Percentiles rank a stretch among this genome's conserved stretches.
Evolutionary conservation across 768 basidiomycete species (phyloP).

Genomic region (Russula brevipes): DNA sequence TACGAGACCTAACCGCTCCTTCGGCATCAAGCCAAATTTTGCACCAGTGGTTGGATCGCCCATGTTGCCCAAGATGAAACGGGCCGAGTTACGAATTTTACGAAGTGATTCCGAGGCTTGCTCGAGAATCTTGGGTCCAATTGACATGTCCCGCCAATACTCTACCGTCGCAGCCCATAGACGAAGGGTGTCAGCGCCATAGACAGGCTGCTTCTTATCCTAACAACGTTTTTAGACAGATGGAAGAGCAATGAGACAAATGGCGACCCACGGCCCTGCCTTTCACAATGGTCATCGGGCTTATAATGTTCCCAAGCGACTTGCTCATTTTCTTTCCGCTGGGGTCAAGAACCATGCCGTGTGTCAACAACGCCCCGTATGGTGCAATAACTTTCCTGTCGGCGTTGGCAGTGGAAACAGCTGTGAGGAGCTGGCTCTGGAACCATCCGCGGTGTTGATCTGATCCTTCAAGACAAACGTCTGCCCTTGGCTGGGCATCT

Average conservation of each 20-base stretch:
- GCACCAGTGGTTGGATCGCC: conserved; percentile 34
- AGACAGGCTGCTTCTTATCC: conserved; percentile 67
- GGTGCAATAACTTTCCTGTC: conserved; percentile 39
- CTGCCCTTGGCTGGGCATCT: conserved; percentile 45
- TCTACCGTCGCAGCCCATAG: conserved; percentile 92
- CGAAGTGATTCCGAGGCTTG: conserved; percentile 72
- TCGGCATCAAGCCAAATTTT: conserved; percentile 35
- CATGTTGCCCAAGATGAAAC: conserved; percentile 83
- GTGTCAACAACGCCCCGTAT: conserved; percentile 81
- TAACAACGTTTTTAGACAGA: conserved; percentile 29
- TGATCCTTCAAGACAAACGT: conserved; percentile 90
- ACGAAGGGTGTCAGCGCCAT: conserved; percentile 82
- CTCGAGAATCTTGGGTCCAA: conserved; percentile 70
- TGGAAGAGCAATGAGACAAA: background rate
- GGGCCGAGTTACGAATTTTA: conserved; percentile 79
- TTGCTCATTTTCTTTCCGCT: conserved; percentile 97
- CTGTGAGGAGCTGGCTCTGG: conserved; percentile 88
- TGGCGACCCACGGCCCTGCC: conserved; percentile 60
- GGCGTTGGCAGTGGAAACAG: conserved; percentile 47
- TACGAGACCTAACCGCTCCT: conserved; percentile 59
- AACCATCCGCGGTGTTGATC: conserved; percentile 99
- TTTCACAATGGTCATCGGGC: conserved; percentile 72
- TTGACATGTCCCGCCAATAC: conserved; percentile 82
- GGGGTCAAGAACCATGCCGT: conserved; percentile 94
- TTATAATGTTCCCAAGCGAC: conserved; percentile 85